phyloP scores from a whole-genome alignment of 2,329 filamentous ascomycete species.

The Sporothrix dimorphospora region DNA sequence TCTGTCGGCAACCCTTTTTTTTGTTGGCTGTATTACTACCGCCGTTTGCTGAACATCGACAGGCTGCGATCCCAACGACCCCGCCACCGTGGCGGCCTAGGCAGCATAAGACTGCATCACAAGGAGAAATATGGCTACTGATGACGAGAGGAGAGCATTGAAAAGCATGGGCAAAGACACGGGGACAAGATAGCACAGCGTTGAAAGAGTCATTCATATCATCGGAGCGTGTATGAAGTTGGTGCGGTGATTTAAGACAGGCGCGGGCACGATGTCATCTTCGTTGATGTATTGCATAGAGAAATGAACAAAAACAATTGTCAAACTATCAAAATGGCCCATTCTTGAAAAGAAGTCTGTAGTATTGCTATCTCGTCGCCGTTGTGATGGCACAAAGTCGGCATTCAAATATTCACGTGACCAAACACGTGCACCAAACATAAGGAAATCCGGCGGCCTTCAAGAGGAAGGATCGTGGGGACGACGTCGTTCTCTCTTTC shows the following conservation, averaged over 20 bases:
- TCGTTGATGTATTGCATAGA: no score
- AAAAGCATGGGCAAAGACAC: neutral
- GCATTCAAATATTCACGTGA: neutral
- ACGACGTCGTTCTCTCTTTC: neutral
- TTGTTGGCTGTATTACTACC: neutral
- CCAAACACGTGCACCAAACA: neutral
- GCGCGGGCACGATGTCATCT: neutral
- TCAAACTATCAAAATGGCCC: no score
- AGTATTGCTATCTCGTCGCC: no score
- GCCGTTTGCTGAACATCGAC: neutral
- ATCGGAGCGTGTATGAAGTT: no score
- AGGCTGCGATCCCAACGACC: conserved; percentile 35
- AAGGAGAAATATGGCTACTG: neutral
- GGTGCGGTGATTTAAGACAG: no score
- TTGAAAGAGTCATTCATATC: neutral
- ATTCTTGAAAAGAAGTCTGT: no score
- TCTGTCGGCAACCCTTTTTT: no score
- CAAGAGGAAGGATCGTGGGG: neutral
- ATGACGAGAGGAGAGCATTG: neutral
- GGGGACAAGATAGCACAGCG: neutral
- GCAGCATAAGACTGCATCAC: neutral
- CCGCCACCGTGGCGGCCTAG: conserved; percentile 31
- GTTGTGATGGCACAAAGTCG: neutral
- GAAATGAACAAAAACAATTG: no score
- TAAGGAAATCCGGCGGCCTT: neutral